Conservation (phyloP, 2,329 filamentous ascomycete species). For the Fusarium haematococcum region DNA sequence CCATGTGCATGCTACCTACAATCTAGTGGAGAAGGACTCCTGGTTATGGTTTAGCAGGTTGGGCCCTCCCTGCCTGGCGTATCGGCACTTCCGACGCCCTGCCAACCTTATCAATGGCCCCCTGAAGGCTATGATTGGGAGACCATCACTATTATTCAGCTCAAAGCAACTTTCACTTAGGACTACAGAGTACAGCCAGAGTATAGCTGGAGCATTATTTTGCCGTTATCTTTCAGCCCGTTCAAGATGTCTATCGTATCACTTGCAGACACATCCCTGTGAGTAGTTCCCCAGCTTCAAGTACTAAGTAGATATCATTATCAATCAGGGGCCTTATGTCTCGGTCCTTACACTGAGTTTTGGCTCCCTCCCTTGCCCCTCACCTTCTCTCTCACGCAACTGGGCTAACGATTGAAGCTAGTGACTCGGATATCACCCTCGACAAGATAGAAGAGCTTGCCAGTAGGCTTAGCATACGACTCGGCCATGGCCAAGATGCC, state of each 20-base stretch:
- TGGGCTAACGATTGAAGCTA: background rate
- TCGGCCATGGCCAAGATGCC: conserved; percentile 37
- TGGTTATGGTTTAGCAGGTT: background rate
- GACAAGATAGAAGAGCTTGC: conserved; percentile 35
- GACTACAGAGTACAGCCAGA: background rate
- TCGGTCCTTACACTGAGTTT: background rate
- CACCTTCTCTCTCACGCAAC: background rate
- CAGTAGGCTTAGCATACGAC: conserved; percentile 24
- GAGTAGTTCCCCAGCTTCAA: background rate
- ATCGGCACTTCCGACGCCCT: background rate
- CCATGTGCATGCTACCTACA: background rate
- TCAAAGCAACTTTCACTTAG: background rate
- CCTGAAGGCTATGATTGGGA: background rate
- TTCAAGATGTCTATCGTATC: background rate
- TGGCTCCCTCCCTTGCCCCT: background rate
- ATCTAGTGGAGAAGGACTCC: background rate
- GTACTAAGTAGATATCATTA: background rate
- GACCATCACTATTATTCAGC: background rate
- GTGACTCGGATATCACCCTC: conserved; percentile 13
- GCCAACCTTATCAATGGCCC: background rate
- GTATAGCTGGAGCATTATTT: background rate
- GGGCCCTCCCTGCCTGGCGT: background rate
- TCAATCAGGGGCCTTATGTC: background rate
- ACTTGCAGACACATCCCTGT: background rate
- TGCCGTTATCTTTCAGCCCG: background rate